Base-by-base conservation (phyloP, 192 early-diverging fungal genomes). In the Coemansia sp. region DNA sequence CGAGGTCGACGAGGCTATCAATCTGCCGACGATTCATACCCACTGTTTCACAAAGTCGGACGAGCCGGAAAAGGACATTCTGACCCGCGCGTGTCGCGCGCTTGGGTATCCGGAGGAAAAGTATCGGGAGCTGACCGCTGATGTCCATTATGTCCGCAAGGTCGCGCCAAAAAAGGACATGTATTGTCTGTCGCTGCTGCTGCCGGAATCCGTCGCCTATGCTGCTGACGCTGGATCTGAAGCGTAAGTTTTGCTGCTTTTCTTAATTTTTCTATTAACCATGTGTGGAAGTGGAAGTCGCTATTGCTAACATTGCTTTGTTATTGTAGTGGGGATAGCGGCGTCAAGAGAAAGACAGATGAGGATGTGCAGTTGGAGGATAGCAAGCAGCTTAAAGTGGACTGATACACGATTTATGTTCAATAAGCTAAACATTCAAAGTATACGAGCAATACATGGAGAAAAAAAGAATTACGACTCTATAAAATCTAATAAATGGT, bases 131-230 rank as follows among this genome's bases (percentile, higher is more conserved):
- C 55, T 73, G 2, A 69, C 67, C n/a, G 79, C 68, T 1, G 51
- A 58, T 9, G 75, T 95, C 5, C 87, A 91, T 64, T 88, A 84
- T 67, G 98, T 99, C 1, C 88, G 98, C 22, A 89, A 91, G 45
- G 98, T 99, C 2, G 95, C 98, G 1, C 98, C 98, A 2, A 95
- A 93, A 49, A 99, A 99, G 82, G 94, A 99, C 25, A 99, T 99
- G 98, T 87, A 92, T 61, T 99, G 98, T 64, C 75, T 98, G 40
- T 90, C 90, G 11, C 91, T 99, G 63, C 70, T 69, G 10, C 69
- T 99, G 47, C 89, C 90, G 16, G 69, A 81, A 16, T 87, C 81
- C 46, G 87, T 97, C 19, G 93, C 93, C 4, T 98, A 71, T 44
- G 63, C 65, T 5, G 43, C 48, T 0, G 29, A 56, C 1, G 12